A percentile compares a stretch with the other conserved stretches of the same genome.
Evolutionary conservation across 352 stramenopile species (phyloP).

Genomic region (Blastocystis sp.): DNA sequence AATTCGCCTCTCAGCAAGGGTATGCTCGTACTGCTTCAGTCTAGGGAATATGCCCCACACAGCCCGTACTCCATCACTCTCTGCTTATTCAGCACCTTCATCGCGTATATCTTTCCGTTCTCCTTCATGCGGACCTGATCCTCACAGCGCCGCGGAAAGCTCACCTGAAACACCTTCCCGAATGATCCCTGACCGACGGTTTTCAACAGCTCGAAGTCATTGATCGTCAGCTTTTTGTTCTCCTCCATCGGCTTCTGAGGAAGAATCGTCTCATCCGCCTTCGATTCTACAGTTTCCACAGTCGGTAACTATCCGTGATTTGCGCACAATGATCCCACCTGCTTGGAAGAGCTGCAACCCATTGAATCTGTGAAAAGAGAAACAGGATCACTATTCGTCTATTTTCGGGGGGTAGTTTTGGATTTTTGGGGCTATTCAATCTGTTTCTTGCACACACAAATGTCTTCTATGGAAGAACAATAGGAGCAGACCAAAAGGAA

Average conservation of each 20-base stretch:
- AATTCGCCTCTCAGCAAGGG: slow-evolving; percentile 81
- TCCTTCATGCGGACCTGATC: slow-evolving; percentile 82
- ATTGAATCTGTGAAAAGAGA: neutral
- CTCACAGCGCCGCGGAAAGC: neutral
- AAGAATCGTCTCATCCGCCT: neutral
- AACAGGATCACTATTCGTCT: no score
- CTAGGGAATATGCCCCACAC: neutral
- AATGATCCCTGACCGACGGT: slow-evolving; percentile 87
- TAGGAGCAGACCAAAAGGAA: no score
- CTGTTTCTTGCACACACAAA: no score
- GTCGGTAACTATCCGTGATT: neutral
- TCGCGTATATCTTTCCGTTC: slow-evolving; percentile 88
- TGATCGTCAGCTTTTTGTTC: slow-evolving; percentile 78
- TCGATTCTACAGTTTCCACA: neutral
- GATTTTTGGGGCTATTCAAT: no score
- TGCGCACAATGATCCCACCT: neutral
- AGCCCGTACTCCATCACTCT: slow-evolving; percentile 79
- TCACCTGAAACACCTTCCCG: slow-evolving; percentile 80
- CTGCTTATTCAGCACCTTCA: slow-evolving; percentile 91
- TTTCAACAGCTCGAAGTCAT: slow-evolving; percentile 87
- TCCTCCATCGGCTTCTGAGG: slow-evolving; percentile 36
- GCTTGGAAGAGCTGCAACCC: neutral
- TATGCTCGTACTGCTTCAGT: slow-evolving; percentile 83
- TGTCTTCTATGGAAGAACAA: no score
- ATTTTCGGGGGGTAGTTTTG: no score